These are phyloP conservation scores for Kuraishia ogatae DNA, from an alignment of 805 yeast genomes.

Conservation along the genomic window DNA sequence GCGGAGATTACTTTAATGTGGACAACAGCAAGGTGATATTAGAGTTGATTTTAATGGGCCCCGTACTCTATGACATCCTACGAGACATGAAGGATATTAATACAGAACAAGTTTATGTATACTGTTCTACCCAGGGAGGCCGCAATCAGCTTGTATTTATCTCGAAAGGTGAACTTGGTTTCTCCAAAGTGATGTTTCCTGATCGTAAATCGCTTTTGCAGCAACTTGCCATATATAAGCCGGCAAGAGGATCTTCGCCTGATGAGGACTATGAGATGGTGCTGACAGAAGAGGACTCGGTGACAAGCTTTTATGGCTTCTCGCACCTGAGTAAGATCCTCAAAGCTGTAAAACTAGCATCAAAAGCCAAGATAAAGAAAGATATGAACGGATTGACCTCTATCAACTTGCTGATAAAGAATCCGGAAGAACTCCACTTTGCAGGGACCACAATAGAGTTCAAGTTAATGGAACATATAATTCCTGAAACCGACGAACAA, in stretches of 20 bases:
- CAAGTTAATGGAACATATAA: conserved; percentile 6
- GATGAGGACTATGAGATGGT: conserved; percentile 17
- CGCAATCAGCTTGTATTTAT: conserved; percentile 42
- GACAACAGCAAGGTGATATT: conserved; percentile 25
- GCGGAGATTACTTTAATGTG: conserved; percentile 21
- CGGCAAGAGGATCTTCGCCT: conserved; percentile 1
- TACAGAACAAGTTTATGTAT: conserved; percentile 41
- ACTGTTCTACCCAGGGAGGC: conserved; percentile 24
- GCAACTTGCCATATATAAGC: conserved; percentile 35
- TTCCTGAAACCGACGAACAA: conserved; percentile 1
- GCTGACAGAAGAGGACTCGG: conserved; percentile 13
- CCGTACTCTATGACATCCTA: conserved; percentile 42
- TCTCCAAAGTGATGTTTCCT: conserved; percentile 59
- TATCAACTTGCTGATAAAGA: conserved; percentile 8
- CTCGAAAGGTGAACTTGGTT: conserved; percentile 68
- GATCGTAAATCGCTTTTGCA: conserved; percentile 54
- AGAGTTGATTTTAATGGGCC: conserved; percentile 46
- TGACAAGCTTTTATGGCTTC: conserved; percentile 44
- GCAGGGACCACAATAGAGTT: conserved; percentile 6
- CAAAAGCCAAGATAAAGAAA: conserved; percentile 44
- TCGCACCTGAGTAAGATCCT: conserved; percentile 35
- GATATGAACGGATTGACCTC: conserved; percentile 38
- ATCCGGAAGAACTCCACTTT: not conserved
- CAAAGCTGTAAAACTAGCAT: conserved; percentile 40
- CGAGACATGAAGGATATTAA: conserved; percentile 48